Evolutionary conservation across 2,329 filamentous ascomycete species (phyloP), one percentile per base, ranked within the genome.

Genomic region (Neurospora sp.): DNA sequence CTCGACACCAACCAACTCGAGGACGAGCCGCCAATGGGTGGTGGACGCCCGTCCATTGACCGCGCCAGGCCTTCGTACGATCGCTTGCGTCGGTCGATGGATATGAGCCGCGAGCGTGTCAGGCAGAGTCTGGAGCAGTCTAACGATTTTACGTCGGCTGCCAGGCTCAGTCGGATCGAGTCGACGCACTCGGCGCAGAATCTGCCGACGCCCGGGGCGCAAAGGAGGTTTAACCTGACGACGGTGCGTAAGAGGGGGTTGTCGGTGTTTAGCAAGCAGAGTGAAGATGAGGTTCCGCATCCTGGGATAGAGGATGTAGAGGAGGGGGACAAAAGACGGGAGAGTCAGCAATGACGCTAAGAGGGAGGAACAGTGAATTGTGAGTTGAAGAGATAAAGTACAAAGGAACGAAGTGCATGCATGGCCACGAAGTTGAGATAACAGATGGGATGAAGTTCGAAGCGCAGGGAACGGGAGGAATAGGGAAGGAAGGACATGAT

Each of bases 101-200:
- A 98, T 77, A 6, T 6, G 33, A 36, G 33, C 33, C 23, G 23
- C 12, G 52, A 36, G 6, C 52, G 52, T 4, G 88, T 92, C 19
- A 86, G 93, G 74, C 87, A 91, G 11, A 95, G 92, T 79, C 97
- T 93, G 78, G 95, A 97, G 80, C 89, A 88, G 43, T 96, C 90
- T 79, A 91, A 89, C 76, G 96, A 98, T 76, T 97, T 97, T 77
- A 97, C 95, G 0, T 94, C 92, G 37, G 94, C 94, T 15, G 93
- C 93, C 43, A 89, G 95, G 78, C 82, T 99, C 74, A 90, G 90
- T 66, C 87, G 93, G 72, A 88, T 97, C 74, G 96, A 97, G 82
- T 94, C 91, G 33, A 88, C 85, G 67, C 86, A 88, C 69, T 89
- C 85, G 71, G 78, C 71, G 28, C 74, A 75, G 67, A 70, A 62